Evolutionary conservation across 2,329 filamentous ascomycete genomes (phyloP).

Genomic region (Trichocomaceae sp.): DNA sequence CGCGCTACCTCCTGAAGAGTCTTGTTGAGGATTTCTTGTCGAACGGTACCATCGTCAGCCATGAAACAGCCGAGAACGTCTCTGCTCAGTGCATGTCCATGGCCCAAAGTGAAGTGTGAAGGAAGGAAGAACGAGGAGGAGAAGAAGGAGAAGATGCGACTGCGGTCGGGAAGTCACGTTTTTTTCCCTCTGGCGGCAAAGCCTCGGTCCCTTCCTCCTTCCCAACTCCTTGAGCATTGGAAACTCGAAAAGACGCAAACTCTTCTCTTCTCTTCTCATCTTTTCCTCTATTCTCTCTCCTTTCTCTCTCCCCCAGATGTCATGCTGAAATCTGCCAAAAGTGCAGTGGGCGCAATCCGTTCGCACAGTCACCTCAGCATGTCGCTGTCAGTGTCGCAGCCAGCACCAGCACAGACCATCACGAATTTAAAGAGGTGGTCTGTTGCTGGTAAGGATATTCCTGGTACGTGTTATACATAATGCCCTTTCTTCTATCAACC

Average conservation of each 20-base stretch:
- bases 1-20: conserved; percentile 41
- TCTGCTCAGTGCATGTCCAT: conserved; percentile 10
- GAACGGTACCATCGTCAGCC: conserved; percentile 36
- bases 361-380: conserved; percentile 16
- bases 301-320: conserved; percentile 2
- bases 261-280: not conserved
- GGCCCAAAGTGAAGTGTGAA: not conserved
- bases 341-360: conserved; percentile 25
- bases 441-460: conserved; percentile 64
- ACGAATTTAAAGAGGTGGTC: conserved; percentile 82
- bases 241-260: too few species aligned
- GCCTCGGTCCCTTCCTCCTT: conserved; percentile 1
- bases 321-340: conserved; percentile 32
- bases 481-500: not conserved
- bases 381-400: conserved; percentile 19
- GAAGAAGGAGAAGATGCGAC: too few species aligned
- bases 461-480: conserved; percentile 41
- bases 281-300: not conserved
- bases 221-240: not conserved
- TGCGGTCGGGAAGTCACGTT: conserved; percentile 1
- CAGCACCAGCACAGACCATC: conserved; percentile 46
- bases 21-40: conserved; percentile 39
- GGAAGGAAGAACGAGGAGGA: not conserved
- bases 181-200: conserved; percentile 9
- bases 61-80: conserved; percentile 18